A percentile compares a stretch with the other conserved stretches of the same genome.
These are phyloP conservation scores for Avicennia marina DNA, from an alignment of 257 asterid genomes.

Conservation along the genomic window DNA sequence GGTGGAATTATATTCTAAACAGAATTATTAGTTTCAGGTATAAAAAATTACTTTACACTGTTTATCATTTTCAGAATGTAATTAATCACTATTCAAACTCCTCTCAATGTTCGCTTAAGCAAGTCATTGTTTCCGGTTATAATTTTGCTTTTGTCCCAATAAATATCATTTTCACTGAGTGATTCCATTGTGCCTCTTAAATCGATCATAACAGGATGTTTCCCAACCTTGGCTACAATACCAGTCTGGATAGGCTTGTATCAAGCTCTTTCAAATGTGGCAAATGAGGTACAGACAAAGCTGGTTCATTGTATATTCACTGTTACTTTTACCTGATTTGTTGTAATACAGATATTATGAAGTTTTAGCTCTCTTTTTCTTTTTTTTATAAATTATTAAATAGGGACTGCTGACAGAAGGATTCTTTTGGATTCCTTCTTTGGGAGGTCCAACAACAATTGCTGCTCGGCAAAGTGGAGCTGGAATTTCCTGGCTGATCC, in stretches of 20 bases:
- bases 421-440: conserved; percentile 98
- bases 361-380: conserved; percentile 1
- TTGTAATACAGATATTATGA: conserved; percentile 4
- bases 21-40: too few relatives aligned
- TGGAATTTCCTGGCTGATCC: conserved; percentile 93
- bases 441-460: conserved; percentile 98
- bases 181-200: conserved; percentile 4
- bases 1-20: too few relatives aligned
- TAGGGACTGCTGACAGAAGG: conserved; percentile 99
- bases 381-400: conserved; percentile 12
- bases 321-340: conserved; percentile 5
- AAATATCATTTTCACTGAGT: conserved; percentile 4
- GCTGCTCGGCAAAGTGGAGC: conserved; percentile 99
- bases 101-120: too few relatives aligned
- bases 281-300: conserved; percentile 76
- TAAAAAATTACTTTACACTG: too few relatives aligned
- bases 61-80: too few relatives aligned
- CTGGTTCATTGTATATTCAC: conserved; percentile 12
- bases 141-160: too few relatives aligned
- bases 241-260: conserved; percentile 98
- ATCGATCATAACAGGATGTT: conserved; percentile 62
- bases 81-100: too few relatives aligned
- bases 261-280: conserved; percentile 98
- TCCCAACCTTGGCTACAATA: conserved; percentile 98
- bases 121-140: too few relatives aligned